Conservation (phyloP, 129 eudicot species). For the Mikania micrantha region DNA sequence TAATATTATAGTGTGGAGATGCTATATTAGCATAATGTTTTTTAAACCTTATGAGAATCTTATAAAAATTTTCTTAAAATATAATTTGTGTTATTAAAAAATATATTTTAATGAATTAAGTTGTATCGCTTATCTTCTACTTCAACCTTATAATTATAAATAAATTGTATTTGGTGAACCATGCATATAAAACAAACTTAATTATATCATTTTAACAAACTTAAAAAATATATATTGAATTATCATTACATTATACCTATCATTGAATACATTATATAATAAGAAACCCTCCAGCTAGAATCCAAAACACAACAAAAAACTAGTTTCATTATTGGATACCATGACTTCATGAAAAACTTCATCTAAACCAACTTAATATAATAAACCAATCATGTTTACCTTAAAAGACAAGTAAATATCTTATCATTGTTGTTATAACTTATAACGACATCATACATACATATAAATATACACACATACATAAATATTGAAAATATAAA, state of each 20-base stretch:
- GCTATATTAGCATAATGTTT: too few relatives aligned
- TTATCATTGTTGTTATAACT: too few relatives aligned
- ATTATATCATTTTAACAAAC: background rate
- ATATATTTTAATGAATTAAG: too few relatives aligned
- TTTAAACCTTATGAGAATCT: too few relatives aligned
- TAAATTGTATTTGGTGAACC: background rate
- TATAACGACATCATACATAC: too few relatives aligned
- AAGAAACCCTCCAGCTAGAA: background rate
- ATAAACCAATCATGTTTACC: background rate
- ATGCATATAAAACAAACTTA: background rate
- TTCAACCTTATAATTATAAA: background rate
- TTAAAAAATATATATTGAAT: background rate
- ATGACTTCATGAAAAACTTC: background rate
- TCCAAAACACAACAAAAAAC: background rate
- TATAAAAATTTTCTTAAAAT: too few relatives aligned
- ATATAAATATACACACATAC: too few relatives aligned
- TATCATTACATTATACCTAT: background rate
- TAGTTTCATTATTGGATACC: background rate
- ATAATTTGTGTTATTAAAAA: too few relatives aligned
- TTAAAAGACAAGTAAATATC: background rate
- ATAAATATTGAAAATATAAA: too few relatives aligned
- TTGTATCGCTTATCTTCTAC: background rate
- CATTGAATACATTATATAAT: background rate
- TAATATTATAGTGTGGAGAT: too few relatives aligned
- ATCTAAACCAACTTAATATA: background rate